Evolutionary conservation across 805 yeast species (phyloP).

Genomic region (Cyberlindnera meyerae): DNA sequence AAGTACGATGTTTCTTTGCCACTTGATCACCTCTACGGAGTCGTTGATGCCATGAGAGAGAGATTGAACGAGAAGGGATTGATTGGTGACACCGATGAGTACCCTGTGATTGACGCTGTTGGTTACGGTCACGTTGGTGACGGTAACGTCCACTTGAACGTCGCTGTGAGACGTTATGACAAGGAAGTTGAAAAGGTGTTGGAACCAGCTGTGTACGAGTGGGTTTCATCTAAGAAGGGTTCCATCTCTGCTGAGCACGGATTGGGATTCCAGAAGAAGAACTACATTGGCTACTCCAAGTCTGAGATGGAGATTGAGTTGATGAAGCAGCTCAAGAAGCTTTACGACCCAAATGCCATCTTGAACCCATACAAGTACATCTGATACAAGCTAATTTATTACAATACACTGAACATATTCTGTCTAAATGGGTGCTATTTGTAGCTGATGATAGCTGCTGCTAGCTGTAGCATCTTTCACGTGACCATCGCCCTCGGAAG

Average conservation of each 20-base stretch:
- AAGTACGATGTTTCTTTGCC: conserved; percentile 96
- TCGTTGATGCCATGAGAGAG: conserved; percentile 73
- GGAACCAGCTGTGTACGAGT: conserved; percentile 95
- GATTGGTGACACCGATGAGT: conserved; percentile 55
- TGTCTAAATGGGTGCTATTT: too few species aligned
- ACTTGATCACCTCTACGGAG: conserved; percentile 68
- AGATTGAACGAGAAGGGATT: conserved; percentile 53
- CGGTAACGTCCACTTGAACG: conserved; percentile 92
- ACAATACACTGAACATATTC: too few species aligned
- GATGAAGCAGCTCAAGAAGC: conserved; percentile 75
- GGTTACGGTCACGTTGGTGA: conserved; percentile 99
- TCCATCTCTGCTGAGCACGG: conserved; percentile 98
- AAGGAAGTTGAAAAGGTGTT: conserved; percentile 73
- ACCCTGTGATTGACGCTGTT: conserved; percentile 82
- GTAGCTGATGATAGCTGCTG: too few species aligned
- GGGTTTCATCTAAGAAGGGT: conserved; percentile 67
- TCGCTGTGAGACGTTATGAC: conserved; percentile 79
- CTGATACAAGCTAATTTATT: conserved; percentile 26
- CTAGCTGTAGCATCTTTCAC: too few species aligned
- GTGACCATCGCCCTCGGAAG: too few species aligned
- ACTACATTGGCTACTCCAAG: conserved; percentile 83
- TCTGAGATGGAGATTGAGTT: conserved; percentile 60
- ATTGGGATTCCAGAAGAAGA: conserved; percentile 92
- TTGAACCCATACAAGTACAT: conserved; percentile 93
- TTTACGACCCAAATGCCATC: conserved; percentile 86